These are phyloP conservation scores for Metschnikowia corniflorae DNA, from an alignment of 805 yeast species.

Conservation along the genomic window DNA sequence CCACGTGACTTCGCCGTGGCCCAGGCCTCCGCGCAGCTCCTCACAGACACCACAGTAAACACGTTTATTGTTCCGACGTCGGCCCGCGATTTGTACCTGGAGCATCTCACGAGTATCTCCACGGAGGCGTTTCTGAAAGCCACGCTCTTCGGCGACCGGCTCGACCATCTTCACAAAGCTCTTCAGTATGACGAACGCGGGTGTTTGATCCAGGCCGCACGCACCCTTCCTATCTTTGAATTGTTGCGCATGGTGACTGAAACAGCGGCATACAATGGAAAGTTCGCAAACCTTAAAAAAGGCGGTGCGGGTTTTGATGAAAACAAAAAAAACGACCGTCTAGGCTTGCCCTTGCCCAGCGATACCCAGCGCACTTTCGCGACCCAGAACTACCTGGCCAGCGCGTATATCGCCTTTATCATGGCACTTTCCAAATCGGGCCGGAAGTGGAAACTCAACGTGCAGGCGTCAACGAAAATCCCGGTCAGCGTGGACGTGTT, in stretches of 20 bases:
- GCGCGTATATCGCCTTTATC: constrained; percentile 16
- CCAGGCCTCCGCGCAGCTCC: constrained; percentile 33
- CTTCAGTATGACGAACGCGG: constrained; percentile 40
- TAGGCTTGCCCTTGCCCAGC: constrained; percentile 8
- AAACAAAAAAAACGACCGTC: neutral
- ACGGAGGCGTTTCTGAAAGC: constrained; percentile 38
- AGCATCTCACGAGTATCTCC: constrained; percentile 27
- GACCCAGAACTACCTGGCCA: constrained; percentile 4
- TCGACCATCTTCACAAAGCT: constrained; percentile 45
- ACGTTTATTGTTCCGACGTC: constrained; percentile 35
- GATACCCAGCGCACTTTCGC: constrained; percentile 3
- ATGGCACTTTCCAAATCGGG: constrained; percentile 12
- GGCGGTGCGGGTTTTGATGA: neutral
- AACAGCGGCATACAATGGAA: neutral
- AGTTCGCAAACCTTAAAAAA: neutral
- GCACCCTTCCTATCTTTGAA: constrained; percentile 35
- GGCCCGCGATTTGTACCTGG: constrained; percentile 30
- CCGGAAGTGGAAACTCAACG: constrained; percentile 23
- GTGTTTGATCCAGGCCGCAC: constrained; percentile 27
- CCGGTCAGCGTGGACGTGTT: constrained; percentile 34
- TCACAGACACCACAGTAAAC: constrained; percentile 32
- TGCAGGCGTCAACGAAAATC: constrained; percentile 24
- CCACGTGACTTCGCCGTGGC: constrained; percentile 25
- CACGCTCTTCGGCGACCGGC: constrained; percentile 36
- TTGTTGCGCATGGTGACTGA: constrained; percentile 20